Evolutionary conservation across 163 green algal genomes (phyloP).

Genomic region (Scenedesmus sp.): DNA sequence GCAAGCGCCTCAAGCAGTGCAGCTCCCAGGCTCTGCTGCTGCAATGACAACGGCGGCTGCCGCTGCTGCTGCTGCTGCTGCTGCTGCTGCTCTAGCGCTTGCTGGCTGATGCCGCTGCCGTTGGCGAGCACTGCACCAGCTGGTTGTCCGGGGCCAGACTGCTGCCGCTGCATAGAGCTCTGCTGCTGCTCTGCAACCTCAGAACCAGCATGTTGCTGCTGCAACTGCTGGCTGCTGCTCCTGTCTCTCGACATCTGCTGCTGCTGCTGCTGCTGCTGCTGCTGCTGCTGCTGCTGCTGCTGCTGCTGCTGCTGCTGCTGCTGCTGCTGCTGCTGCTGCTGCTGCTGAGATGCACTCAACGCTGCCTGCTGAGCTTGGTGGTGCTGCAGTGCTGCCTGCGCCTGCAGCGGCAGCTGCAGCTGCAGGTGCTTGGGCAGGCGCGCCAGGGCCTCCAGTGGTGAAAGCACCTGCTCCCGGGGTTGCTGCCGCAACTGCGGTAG

Average conservation of each 20-base stretch:
- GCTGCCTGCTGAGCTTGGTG: not conserved
- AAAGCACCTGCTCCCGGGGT: slow-evolving; percentile 30
- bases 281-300: slow-evolving; percentile 18
- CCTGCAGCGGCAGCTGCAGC: slow-evolving; percentile 38
- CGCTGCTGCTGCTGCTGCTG: slow-evolving; percentile 42
- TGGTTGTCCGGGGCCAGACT: not conserved
- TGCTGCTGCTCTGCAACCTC: slow-evolving; percentile 27
- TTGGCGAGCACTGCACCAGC: slow-evolving; percentile 10
- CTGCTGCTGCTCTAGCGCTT: slow-evolving; percentile 14
- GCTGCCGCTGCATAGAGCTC: slow-evolving; percentile 9
- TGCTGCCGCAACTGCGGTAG: slow-evolving; percentile 33
- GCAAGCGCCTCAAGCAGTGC: slow-evolving; percentile 20
- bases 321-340: slow-evolving; percentile 24
- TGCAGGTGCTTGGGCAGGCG: slow-evolving; percentile 15
- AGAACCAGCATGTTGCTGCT: not conserved
- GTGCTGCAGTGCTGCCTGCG: slow-evolving; percentile 5
- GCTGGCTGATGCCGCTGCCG: not conserved
- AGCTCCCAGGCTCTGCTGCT: slow-evolving; percentile 3
- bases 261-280: slow-evolving; percentile 18
- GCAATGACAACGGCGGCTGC: slow-evolving; percentile 6
- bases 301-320: not conserved
- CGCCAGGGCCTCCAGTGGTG: slow-evolving; percentile 23
- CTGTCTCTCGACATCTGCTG: slow-evolving; percentile 8
- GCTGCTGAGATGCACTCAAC: not conserved
- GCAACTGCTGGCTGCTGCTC: slow-evolving; percentile 30